These are phyloP conservation scores for Xylaria flabelliformis DNA, from an alignment of 495 filamentous ascomycete species.

Conservation along the genomic window DNA sequence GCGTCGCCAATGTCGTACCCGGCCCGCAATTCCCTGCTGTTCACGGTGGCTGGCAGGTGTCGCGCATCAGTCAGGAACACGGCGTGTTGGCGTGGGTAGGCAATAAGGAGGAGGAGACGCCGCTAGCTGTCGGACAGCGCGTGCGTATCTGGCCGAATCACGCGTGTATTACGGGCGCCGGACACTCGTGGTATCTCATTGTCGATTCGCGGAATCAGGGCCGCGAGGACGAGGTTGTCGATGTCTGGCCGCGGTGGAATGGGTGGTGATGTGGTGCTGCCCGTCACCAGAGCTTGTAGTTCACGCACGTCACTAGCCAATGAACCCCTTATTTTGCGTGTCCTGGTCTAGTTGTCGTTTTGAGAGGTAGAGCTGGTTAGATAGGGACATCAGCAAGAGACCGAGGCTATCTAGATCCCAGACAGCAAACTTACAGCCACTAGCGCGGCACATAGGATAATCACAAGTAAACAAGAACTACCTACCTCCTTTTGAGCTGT, in stretches of 20 bases:
- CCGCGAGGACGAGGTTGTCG: slow-evolving; percentile 64
- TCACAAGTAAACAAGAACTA: not conserved
- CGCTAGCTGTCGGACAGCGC: slow-evolving; percentile 63
- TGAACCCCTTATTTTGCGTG: not conserved
- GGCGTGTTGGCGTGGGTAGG: slow-evolving; percentile 62
- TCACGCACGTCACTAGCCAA: not conserved
- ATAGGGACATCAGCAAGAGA: not conserved
- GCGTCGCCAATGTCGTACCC: slow-evolving; percentile 34
- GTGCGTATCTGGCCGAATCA: slow-evolving; percentile 85
- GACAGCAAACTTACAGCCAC: not conserved
- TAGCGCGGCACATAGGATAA: not conserved
- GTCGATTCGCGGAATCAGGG: slow-evolving; percentile 67
- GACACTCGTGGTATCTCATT: slow-evolving; percentile 76
- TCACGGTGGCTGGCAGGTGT: slow-evolving; percentile 65
- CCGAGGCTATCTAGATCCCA: not conserved
- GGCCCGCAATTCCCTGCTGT: slow-evolving; percentile 48
- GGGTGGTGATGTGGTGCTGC: slow-evolving; percentile 55
- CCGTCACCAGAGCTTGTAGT: not conserved
- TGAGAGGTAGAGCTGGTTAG: not conserved
- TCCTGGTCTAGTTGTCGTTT: no score
- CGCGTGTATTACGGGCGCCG: slow-evolving; percentile 77
- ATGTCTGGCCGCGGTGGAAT: slow-evolving; percentile 72
- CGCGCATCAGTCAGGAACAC: slow-evolving; percentile 70
- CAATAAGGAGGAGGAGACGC: slow-evolving; percentile 55
- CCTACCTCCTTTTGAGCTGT: not conserved